A percentile compares a stretch with the other conserved stretches of the same genome.
phyloP scores from a whole-genome alignment of 2,329 filamentous ascomycete genomes.

The Arthroderma sp. region DNA sequence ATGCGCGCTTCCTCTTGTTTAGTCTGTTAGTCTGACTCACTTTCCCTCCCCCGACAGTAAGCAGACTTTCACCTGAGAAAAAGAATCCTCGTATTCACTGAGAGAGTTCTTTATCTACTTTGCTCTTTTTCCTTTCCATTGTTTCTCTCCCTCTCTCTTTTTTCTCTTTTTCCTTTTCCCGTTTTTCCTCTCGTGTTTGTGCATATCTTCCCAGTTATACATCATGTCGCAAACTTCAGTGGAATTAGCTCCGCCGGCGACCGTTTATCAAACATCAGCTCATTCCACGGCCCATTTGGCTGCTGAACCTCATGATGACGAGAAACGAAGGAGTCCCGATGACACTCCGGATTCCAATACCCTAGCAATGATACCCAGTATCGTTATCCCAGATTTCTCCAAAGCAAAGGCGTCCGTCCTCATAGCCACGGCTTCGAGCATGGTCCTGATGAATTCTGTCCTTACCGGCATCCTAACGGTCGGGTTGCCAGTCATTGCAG shows the following conservation, averaged over 20 bases:
- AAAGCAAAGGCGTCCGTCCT: slow-evolving; percentile 7
- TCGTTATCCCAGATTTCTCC: background rate
- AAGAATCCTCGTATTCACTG: too few relatives aligned
- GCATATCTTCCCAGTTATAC: background rate
- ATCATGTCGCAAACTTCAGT: slow-evolving; percentile 1
- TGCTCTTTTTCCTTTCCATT: background rate
- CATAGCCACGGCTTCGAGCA: slow-evolving; percentile 11
- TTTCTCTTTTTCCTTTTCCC: too few relatives aligned
- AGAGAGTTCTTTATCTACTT: too few relatives aligned
- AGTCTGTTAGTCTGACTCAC: too few relatives aligned
- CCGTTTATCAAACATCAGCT: background rate
- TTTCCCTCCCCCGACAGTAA: too few relatives aligned
- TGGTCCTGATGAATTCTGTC: slow-evolving; percentile 11
- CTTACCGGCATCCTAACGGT: slow-evolving; percentile 15
- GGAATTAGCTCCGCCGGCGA: background rate
- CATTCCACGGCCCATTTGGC: background rate
- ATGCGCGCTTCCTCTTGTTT: too few relatives aligned
- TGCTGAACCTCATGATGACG: background rate
- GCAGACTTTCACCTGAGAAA: too few relatives aligned
- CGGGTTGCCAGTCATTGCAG: slow-evolving; percentile 14
- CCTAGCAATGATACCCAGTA: background rate
- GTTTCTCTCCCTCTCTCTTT: background rate
- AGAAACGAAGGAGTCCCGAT: too few relatives aligned
- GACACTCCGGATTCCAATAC: too few relatives aligned
- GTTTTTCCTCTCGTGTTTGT: background rate